A percentile compares a stretch with the other conserved stretches of the same genome.
Evolutionary conservation across 768 basidiomycete genomes (phyloP).

Genomic region (Punctularia strigosozonata): DNA sequence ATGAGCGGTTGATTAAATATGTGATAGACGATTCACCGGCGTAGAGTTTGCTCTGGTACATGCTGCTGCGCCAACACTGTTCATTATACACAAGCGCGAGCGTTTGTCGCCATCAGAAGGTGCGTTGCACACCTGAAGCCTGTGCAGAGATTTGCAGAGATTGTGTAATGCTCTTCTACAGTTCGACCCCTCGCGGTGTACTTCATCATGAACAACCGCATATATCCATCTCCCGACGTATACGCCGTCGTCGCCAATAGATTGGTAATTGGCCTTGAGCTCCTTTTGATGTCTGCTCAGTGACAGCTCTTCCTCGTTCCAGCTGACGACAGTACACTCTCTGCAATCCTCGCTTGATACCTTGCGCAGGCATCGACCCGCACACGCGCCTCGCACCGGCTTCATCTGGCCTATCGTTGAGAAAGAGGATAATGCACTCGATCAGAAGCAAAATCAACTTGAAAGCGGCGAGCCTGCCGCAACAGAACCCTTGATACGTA

Average conservation of each 20-base stretch:
- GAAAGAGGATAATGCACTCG: conserved; percentile 28
- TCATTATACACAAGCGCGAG: conserved; percentile 85
- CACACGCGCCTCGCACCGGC: conserved; percentile 74
- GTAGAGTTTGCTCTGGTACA: conserved; percentile 82
- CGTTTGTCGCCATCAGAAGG: conserved; percentile 77
- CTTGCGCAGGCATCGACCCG: conserved; percentile 63
- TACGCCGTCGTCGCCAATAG: conserved; percentile 80
- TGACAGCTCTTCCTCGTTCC: not conserved
- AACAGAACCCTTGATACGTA: too few relatives aligned
- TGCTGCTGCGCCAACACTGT: conserved; percentile 67
- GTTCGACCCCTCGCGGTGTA: conserved; percentile 73
- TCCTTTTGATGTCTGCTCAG: not conserved
- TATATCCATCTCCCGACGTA: conserved; percentile 80
- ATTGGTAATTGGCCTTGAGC: conserved; percentile 34
- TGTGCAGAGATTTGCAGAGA: too few relatives aligned
- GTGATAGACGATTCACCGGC: conserved; percentile 68
- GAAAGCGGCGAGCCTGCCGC: too few relatives aligned
- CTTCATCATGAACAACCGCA: conserved; percentile 81
- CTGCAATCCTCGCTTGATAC: conserved; percentile 69
- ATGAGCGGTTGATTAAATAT: conserved; percentile 1
- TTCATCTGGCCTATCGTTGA: conserved; percentile 80
- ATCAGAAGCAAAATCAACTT: conserved; percentile 2
- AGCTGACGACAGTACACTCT: conserved; percentile 61
- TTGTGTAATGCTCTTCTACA: too few relatives aligned
- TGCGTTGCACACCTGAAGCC: too few relatives aligned